Conservation (phyloP, 345 rosid species). For the Aethionema arabicum region DNA sequence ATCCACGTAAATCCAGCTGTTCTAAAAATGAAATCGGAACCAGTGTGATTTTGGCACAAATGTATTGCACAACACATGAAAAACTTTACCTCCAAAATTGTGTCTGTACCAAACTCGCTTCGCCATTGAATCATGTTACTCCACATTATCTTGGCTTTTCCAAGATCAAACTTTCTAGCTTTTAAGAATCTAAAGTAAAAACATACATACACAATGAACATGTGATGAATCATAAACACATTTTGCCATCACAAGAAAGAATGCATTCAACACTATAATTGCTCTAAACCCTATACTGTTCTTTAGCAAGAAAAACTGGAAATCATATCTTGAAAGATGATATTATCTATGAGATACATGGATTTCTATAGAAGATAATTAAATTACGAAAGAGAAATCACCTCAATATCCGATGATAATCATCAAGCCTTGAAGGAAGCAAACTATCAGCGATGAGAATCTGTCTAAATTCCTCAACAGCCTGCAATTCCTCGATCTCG, state of each 20-base stretch:
- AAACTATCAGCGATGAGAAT: constrained; percentile 51
- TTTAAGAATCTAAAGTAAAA: constrained; percentile 57
- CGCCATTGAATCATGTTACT: constrained; percentile 88
- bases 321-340: not conserved
- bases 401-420: constrained; percentile 75
- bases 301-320: not conserved
- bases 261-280: not conserved
- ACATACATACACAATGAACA: not conserved
- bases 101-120: constrained; percentile 74
- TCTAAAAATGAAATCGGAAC: not conserved
- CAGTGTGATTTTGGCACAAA: not conserved
- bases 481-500: constrained; percentile 57
- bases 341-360: too few relatives aligned
- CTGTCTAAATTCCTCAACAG: constrained; percentile 64
- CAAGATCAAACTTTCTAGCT: constrained; percentile 81
- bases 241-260: not conserved
- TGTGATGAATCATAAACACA: not conserved
- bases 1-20: not conserved
- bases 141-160: constrained; percentile 82
- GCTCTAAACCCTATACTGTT: too few relatives aligned
- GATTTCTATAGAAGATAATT: not conserved
- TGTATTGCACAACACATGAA: not conserved
- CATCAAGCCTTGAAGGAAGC: constrained; percentile 69
- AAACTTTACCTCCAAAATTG: constrained; percentile 62
- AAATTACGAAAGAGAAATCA: constrained; percentile 17